Evolutionary conservation across 495 filamentous ascomycete genomes (phyloP), one percentile per base, ranked within the genome.

Genomic region (Astrothelium macrocarpum): DNA sequence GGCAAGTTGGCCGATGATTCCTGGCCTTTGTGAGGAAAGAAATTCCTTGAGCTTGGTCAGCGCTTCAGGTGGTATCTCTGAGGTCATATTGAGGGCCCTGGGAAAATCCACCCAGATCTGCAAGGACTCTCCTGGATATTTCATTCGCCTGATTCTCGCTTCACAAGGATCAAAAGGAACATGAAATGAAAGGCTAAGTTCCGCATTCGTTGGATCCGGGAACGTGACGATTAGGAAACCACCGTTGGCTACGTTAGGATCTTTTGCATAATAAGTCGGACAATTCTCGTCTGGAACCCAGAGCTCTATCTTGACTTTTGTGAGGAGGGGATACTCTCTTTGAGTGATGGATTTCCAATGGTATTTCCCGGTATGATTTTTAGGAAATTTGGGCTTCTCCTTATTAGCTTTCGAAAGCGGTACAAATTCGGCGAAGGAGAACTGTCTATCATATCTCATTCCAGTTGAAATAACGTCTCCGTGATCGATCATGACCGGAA

Each of bases 271-370:
- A 43, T 63, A 62, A 18, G 59, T 31, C 29, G 29, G 59, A 39
- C 12, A 56, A 29, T 26, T 29, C 49, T 56, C 49, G 69, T 92
- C 88, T 0, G 90, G 90, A 43, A 91, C 68, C 86, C 88, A 95
- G 59, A 96, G 80, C 69, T 94, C 85, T 1, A 90, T 86, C 46
- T 81, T 77, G 32, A 97, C 78, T 49, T 84, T 85, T 5, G 91
- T 87, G 31, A 97, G 78, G 28, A 78, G 76, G 1, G 90, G 81
- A 71, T 88, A 89, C 43, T 87, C 81, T 32, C 90, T 76, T 69
- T 94, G 88, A 3, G 93, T 96, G 68, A 91, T 80, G 68, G 90
- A 91, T 16, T 81, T 80, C 91, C 91, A 97, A 32, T 79, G 75
- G 66, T 81, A 79, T 39, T 77, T 71, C 62, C 75, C 72, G 64